Conservation (phyloP, 441 rosid genomes). For the Sinapis alba region DNA sequence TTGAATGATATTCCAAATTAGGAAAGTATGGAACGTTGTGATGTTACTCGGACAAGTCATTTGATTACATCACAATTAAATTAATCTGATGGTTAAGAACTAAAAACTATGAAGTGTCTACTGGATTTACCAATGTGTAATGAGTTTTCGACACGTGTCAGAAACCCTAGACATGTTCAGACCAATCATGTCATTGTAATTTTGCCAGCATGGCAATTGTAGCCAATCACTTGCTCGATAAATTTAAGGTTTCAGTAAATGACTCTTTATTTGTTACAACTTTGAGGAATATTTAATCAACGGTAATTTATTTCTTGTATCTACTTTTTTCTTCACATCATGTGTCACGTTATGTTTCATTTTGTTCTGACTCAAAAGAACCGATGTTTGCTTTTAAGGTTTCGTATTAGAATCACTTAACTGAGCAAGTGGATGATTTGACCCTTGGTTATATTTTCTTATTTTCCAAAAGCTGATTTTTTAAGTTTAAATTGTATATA, state of each 20-base stretch:
- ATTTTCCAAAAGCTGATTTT: not conserved
- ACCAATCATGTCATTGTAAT: conserved; percentile 60
- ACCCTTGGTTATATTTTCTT: conserved; percentile 32
- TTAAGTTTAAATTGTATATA: not conserved
- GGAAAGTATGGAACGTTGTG: conserved; percentile 43
- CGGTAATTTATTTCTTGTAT: not conserved
- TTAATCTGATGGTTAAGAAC: conserved; percentile 33
- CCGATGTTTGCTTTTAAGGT: conserved; percentile 51
- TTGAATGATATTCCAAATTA: conserved; percentile 23
- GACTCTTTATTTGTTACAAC: conserved; percentile 27
- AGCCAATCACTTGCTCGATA: conserved; percentile 83
- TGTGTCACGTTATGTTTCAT: conserved; percentile 33
- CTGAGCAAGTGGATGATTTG: conserved; percentile 58
- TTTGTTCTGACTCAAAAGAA: conserved; percentile 39
- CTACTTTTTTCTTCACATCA: conserved; percentile 28
- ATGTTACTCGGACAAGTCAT: conserved; percentile 39
- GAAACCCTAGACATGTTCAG: conserved; percentile 37
- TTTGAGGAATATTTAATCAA: conserved; percentile 34
- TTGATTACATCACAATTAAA: conserved; percentile 32
- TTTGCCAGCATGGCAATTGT: conserved; percentile 57
- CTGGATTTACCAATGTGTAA: conserved; percentile 46
- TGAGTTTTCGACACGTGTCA: conserved; percentile 53
- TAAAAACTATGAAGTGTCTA: conserved; percentile 21
- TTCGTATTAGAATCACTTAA: conserved; percentile 57
- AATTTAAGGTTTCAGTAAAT: conserved; percentile 74